Evolutionary conservation across 2,329 filamentous ascomycete species (phyloP).

Genomic region (Pseudopithomyces chartarum): DNA sequence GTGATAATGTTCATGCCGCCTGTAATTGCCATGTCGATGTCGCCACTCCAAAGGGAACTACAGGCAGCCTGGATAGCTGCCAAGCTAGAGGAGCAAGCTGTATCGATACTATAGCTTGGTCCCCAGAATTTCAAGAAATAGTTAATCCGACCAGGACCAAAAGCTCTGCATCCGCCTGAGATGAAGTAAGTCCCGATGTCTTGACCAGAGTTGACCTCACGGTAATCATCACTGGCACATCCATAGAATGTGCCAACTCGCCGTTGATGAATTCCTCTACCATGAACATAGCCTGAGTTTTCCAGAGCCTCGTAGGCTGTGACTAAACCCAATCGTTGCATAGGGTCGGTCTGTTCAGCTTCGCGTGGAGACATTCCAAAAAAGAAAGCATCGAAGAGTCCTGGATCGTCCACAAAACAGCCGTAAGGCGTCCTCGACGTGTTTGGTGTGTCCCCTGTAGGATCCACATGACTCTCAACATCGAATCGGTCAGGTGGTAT

Average conservation of each 20-base stretch:
- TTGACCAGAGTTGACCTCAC: slow-evolving; percentile 22
- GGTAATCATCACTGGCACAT: slow-evolving; percentile 20
- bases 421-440: slow-evolving; percentile 18
- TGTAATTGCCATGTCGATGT: slow-evolving; percentile 28
- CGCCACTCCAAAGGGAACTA: slow-evolving; percentile 32
- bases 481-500: slow-evolving; percentile 34
- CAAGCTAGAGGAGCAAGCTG: slow-evolving; percentile 32
- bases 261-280: slow-evolving; percentile 13
- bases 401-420: slow-evolving; percentile 29
- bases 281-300: slow-evolving; percentile 25
- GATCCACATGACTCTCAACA: slow-evolving; percentile 17
- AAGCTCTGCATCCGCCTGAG: slow-evolving; percentile 56
- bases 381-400: slow-evolving; percentile 31
- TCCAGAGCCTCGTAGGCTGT: slow-evolving; percentile 33
- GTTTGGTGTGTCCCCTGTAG: slow-evolving; percentile 19
- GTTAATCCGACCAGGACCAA: slow-evolving; percentile 48
- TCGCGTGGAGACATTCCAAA: slow-evolving; percentile 38
- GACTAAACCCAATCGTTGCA: slow-evolving; percentile 25
- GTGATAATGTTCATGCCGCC: slow-evolving; percentile 28
- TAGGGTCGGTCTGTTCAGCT: slow-evolving; percentile 30
- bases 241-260: slow-evolving; percentile 23
- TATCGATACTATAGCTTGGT: slow-evolving; percentile 49
- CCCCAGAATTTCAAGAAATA: slow-evolving; percentile 41
- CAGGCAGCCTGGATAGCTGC: slow-evolving; percentile 24
- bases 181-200: slow-evolving; percentile 39